A percentile compares a stretch with the other conserved stretches of the same genome.
Conservation (phyloP, 345 rosid genomes). For the Dovyalis caffra region DNA sequence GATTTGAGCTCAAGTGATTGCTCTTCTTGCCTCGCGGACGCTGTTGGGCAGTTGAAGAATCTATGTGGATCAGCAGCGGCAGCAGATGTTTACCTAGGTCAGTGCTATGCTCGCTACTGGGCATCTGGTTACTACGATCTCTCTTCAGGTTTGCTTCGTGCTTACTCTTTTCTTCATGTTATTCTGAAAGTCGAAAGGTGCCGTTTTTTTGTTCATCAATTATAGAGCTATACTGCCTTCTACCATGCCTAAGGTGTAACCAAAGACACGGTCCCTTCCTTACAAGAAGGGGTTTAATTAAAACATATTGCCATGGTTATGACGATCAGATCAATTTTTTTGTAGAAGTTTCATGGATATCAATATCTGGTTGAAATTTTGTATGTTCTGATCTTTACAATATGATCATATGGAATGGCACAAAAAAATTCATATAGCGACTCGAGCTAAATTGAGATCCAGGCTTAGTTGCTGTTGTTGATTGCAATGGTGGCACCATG, state of each 20-base stretch:
- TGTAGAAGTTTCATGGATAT: too few relatives aligned
- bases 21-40: conserved; percentile 57
- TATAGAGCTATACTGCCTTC: too few relatives aligned
- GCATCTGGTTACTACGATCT: conserved; percentile 73
- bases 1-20: conserved; percentile 66
- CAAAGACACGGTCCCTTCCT: too few relatives aligned
- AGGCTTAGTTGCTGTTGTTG: background rate
- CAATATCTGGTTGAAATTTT: too few relatives aligned
- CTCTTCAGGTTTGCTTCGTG: conserved; percentile 48
- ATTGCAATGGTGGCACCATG: background rate
- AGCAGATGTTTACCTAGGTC: conserved; percentile 72
- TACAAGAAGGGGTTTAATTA: too few relatives aligned
- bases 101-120: conserved; percentile 89
- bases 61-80: conserved; percentile 84
- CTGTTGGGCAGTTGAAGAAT: conserved; percentile 58
- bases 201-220: background rate
- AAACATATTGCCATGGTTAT: too few relatives aligned
- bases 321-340: too few relatives aligned
- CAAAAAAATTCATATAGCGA: too few relatives aligned
- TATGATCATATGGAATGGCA: background rate
- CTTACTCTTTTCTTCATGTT: background rate
- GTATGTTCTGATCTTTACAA: background rate
- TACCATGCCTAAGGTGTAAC: too few relatives aligned
- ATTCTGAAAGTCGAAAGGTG: background rate
- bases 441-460: background rate